phyloP scores from a whole-genome alignment of 1,284 basidiomycete species.

The Cryptococcus depauperatus region DNA sequence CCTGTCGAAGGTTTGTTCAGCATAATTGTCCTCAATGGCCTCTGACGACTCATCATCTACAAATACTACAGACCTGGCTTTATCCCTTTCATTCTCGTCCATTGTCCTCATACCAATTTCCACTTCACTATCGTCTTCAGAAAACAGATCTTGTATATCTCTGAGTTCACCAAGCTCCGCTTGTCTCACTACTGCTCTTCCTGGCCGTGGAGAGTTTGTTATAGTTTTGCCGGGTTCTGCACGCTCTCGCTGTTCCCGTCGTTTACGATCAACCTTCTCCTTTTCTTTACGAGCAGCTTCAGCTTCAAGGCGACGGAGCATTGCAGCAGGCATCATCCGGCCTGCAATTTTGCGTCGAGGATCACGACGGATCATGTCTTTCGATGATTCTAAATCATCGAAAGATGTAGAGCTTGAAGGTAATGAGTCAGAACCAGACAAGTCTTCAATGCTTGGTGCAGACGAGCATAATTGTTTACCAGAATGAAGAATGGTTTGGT shows the following conservation, averaged over 20 bases:
- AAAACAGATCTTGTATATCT: constrained; percentile 14
- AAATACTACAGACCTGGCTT: constrained; percentile 9
- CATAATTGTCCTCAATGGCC: constrained; percentile 31
- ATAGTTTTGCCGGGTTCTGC: neutral
- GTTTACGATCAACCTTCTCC: constrained; percentile 1
- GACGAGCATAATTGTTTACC: too few relatives aligned
- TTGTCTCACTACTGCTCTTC: constrained; percentile 28
- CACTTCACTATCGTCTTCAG: constrained; percentile 10
- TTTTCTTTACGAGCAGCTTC: constrained; percentile 14
- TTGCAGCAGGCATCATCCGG: constrained; percentile 37
- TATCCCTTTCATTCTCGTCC: neutral
- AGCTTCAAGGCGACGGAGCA: constrained; percentile 30
- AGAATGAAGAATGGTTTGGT: too few relatives aligned
- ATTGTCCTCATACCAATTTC: neutral
- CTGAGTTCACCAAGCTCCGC: constrained; percentile 13
- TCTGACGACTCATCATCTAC: constrained; percentile 18
- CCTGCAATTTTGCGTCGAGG: constrained; percentile 23
- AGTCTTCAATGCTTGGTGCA: too few relatives aligned
- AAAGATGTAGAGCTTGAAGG: constrained; percentile 2
- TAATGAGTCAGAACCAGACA: too few relatives aligned
- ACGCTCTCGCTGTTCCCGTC: neutral
- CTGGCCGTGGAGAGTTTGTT: constrained; percentile 27
- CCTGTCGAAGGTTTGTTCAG: constrained; percentile 23
- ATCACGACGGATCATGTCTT: neutral
- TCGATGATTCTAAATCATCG: neutral